These are phyloP conservation scores for Podospora bellae-mahoneyi DNA, from an alignment of 495 filamentous ascomycete species.

Conservation along the genomic window DNA sequence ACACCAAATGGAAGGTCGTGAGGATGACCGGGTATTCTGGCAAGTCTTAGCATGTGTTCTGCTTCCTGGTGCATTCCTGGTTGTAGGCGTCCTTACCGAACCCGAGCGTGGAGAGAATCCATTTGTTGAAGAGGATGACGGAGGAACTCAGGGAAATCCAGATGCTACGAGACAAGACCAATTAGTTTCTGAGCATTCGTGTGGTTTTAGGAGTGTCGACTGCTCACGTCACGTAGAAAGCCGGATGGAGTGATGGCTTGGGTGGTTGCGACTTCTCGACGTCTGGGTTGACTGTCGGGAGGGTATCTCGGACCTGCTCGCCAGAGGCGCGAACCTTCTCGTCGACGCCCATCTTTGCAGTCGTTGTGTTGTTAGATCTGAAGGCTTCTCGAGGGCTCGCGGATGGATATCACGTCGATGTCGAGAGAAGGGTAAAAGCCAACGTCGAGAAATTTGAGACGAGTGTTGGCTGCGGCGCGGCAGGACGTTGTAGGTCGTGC, in stretches of 20 bases:
- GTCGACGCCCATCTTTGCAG: constrained; percentile 48
- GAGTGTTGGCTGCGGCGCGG: constrained; percentile 18
- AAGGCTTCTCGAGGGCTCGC: constrained; percentile 13
- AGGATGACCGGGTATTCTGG: constrained; percentile 66
- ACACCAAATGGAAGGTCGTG: constrained; percentile 88
- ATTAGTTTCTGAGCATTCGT: constrained; percentile 2
- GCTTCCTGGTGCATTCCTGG: background rate
- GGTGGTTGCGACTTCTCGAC: constrained; percentile 63
- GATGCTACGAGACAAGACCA: constrained; percentile 49
- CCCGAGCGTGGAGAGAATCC: constrained; percentile 76
- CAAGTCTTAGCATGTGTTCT: constrained; percentile 31
- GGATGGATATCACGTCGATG: constrained; percentile 8
- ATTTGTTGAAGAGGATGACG: constrained; percentile 99
- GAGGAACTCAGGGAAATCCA: constrained; percentile 92
- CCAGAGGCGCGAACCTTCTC: constrained; percentile 79
- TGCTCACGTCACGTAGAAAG: constrained; percentile 82
- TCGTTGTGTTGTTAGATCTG: background rate
- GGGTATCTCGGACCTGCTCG: constrained; percentile 60
- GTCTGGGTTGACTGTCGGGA: constrained; percentile 74
- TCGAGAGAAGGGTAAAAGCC: constrained; percentile 4
- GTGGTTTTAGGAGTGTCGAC: background rate
- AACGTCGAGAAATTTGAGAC: constrained; percentile 2
- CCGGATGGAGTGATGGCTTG: constrained; percentile 68
- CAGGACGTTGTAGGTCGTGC: constrained; percentile 9
- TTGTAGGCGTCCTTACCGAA: constrained; percentile 64